Conservation (phyloP, 768 basidiomycete genomes). For the Boletus eberwhitei region DNA sequence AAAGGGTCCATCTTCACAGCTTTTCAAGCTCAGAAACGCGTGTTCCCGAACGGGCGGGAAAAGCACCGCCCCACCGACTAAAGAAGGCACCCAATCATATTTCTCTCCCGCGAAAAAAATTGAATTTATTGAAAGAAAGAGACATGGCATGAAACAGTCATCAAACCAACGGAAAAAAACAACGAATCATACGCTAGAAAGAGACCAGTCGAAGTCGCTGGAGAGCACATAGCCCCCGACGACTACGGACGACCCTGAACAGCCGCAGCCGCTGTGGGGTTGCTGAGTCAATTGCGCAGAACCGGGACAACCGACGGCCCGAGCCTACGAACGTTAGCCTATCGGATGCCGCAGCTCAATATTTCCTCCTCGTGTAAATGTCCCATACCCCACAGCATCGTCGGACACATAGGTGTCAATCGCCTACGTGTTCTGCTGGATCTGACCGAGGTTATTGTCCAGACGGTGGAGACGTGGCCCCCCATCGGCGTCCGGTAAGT, state of each 20-base stretch:
- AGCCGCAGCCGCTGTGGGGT: conserved; percentile 1
- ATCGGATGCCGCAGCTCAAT: conserved; percentile 1
- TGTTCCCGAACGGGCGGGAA: conserved; percentile 20
- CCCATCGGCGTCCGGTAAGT: conserved; percentile 8
- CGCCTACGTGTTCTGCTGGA: background rate
- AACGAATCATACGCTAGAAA: background rate
- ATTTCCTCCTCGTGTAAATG: background rate
- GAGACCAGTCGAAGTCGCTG: background rate
- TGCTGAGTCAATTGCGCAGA: conserved; percentile 5
- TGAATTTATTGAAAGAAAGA: background rate
- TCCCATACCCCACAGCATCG: background rate
- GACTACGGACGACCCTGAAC: conserved; percentile 13
- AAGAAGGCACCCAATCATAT: conserved; percentile 3
- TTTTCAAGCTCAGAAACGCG: conserved; percentile 37
- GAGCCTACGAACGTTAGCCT: conserved; percentile 4
- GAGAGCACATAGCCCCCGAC: conserved; percentile 7
- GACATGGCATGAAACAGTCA: background rate
- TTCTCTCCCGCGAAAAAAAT: background rate
- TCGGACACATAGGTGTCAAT: too few relatives aligned
- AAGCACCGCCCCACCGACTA: conserved; percentile 17
- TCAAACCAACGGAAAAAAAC: background rate
- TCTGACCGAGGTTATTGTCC: background rate
- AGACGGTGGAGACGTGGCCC: background rate
- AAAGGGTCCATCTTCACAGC: conserved; percentile 28
- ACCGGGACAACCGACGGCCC: conserved; percentile 7